Percentiles rank a stretch among this genome's conserved stretches.
Evolutionary conservation across 768 basidiomycete genomes (phyloP).

Genomic region (Trametes maxima): DNA sequence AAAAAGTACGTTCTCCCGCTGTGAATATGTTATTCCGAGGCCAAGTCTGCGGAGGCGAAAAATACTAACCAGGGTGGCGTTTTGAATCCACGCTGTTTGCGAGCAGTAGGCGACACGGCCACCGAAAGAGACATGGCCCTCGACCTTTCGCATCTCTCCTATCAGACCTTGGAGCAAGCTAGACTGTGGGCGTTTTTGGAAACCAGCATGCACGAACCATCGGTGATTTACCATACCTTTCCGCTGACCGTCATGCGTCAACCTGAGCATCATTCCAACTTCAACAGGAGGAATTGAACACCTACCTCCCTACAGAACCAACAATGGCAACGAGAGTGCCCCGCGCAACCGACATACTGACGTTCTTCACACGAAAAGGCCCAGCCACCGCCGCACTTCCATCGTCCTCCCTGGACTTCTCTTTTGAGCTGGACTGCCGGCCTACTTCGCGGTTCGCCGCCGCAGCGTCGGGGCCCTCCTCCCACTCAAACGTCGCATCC

Average conservation of each 20-base stretch:
- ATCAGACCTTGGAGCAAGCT: constrained; percentile 63
- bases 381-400: constrained; percentile 9
- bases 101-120: constrained; percentile 70
- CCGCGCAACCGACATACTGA: constrained; percentile 56
- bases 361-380: constrained; percentile 54
- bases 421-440: constrained; percentile 20
- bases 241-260: constrained; percentile 1
- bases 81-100: constrained; percentile 80
- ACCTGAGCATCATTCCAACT: background rate
- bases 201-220: background rate
- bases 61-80: constrained; percentile 54
- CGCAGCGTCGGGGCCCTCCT: constrained; percentile 34
- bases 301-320: constrained; percentile 63
- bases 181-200: constrained; percentile 37
- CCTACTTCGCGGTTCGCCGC: constrained; percentile 23
- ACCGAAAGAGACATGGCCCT: constrained; percentile 59
- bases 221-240: constrained; percentile 5
- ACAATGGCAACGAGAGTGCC: constrained; percentile 64
- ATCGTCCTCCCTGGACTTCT: constrained; percentile 24
- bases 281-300: background rate
- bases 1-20: constrained; percentile 71
- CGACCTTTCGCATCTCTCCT: constrained; percentile 64
- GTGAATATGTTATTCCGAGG: background rate
- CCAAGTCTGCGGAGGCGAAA: background rate
- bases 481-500: constrained; percentile 70